Percentiles rank a stretch among this genome's conserved stretches.
These are phyloP conservation scores for Colletotrichum navitas DNA, from an alignment of 2,329 filamentous ascomycete species.

Conservation along the genomic window DNA sequence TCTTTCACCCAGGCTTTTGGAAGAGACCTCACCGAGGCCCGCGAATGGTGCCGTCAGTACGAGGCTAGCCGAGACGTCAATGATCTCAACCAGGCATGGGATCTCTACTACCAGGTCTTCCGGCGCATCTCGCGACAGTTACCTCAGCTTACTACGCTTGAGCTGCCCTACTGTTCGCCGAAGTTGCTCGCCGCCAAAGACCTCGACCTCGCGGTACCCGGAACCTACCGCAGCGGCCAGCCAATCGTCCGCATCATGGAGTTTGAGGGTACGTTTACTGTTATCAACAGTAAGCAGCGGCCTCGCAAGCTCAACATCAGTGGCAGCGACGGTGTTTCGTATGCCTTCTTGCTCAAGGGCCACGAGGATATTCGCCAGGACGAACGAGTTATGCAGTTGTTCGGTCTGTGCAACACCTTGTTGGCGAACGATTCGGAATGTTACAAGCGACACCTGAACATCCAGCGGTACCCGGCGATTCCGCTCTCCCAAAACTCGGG, in stretches of 20 bases:
- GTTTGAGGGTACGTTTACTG: slow-evolving; percentile 89
- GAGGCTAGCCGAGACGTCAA: slow-evolving; percentile 89
- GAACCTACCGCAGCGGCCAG: slow-evolving; percentile 85
- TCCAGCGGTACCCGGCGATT: slow-evolving; percentile 96
- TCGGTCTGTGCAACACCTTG: slow-evolving; percentile 96
- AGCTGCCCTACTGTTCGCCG: slow-evolving; percentile 96
- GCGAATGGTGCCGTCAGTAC: slow-evolving; percentile 96
- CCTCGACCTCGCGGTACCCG: slow-evolving; percentile 94
- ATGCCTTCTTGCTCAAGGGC: slow-evolving; percentile 95
- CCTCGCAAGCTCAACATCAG: slow-evolving; percentile 89
- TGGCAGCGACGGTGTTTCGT: slow-evolving; percentile 89
- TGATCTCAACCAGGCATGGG: slow-evolving; percentile 98
- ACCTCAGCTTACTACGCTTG: slow-evolving; percentile 90
- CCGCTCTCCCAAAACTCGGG: slow-evolving; percentile 96
- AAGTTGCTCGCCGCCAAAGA: slow-evolving; percentile 88
- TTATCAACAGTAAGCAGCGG: slow-evolving; percentile 97
- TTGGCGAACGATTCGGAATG: slow-evolving; percentile 94
- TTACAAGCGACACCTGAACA: slow-evolving; percentile 96
- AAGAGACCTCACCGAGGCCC: slow-evolving; percentile 92
- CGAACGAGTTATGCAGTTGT: slow-evolving; percentile 99
- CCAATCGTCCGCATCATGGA: slow-evolving; percentile 87
- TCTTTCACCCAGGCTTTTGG: slow-evolving; percentile 98
- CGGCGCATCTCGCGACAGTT: slow-evolving; percentile 93
- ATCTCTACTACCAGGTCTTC: slow-evolving; percentile 99
- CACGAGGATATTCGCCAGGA: slow-evolving; percentile 99